Evolutionary conservation across 1,284 basidiomycete species (phyloP), one percentile per base, ranked within the genome.

Genomic region (Trametes versicolor): DNA sequence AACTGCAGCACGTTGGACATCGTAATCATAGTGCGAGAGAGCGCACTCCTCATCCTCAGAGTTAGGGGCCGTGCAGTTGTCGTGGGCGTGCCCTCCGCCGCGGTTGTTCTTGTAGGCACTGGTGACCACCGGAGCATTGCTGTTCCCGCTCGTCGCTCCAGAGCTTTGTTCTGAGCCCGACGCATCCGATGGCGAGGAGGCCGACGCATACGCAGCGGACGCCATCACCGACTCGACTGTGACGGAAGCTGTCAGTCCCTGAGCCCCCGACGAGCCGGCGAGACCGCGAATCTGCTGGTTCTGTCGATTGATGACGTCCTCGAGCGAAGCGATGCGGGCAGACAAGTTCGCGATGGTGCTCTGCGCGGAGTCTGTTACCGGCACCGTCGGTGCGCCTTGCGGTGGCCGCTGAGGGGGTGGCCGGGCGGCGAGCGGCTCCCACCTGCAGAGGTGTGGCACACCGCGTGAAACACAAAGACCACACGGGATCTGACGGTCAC

Each of bases 401-500:
- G 74, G 83, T 3, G 84, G 84, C 43, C 83, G 77, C 45, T 82
- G 81, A 23, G 85, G 85, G 9, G 80, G 52, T 23, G 85, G 85
- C 17, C 84, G 81, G 29, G 82, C 80, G 51, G 83, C 75, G 32
- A 83, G 79, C 10, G 78, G 79, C 70, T 85, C 84, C 85, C 85
- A 86, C 54, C 82, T 81, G 73, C 85, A 87, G 5, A 86, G 77
- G 70, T 87, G 81, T 21, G 82, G 73, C 13, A 86, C 81, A 12
- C 82, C 83, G 59, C 84, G 76, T n/a, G 80, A 78, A 29, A 80
- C 77, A 68, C 85, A 87, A 4, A 84, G 74, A 7, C 82, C 80
- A 68, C 85, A 87, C 5, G 85, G 85, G 63, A 82, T 80, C 64
- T 81, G 80, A 56, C 85, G 79, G 73, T 86, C 85, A 68, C 85